phyloP scores from a whole-genome alignment of 805 yeast genomes.

The Ogataea methylovora region DNA sequence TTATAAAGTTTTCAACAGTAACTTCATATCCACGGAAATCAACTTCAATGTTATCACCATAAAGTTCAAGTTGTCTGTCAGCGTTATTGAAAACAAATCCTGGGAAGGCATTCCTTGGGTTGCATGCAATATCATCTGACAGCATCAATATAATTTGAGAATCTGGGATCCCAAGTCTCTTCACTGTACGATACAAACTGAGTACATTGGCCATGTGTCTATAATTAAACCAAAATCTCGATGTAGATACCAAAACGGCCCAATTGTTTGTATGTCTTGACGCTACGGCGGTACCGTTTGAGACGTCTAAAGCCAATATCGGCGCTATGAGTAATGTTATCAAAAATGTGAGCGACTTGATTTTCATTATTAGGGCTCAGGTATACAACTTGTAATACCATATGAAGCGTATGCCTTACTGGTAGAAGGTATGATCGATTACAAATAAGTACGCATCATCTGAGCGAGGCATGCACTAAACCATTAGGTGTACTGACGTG shows the following conservation, averaged over 20 bases:
- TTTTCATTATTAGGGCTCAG: no score
- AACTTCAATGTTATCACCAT: conserved; percentile 92
- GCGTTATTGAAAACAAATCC: conserved; percentile 94
- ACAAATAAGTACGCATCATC: no score
- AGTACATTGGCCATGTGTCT: conserved; percentile 96
- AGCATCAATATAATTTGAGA: conserved; percentile 94
- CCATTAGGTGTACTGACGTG: no score
- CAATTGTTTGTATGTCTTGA: conserved; percentile 58
- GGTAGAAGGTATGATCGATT: no score
- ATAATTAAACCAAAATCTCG: conserved; percentile 97
- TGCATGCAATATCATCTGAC: conserved; percentile 95
- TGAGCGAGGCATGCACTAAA: no score
- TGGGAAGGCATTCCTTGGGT: conserved; percentile 91
- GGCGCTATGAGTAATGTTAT: no score
- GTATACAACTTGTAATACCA: no score
- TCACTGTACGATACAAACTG: conserved; percentile 92
- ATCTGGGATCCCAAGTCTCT: conserved; percentile 94
- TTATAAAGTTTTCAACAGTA: conserved; percentile 92
- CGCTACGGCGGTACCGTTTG: neutral
- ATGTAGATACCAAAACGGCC: conserved; percentile 93
- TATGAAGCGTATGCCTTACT: no score
- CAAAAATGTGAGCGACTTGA: no score
- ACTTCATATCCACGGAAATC: conserved; percentile 98
- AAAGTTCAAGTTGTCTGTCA: conserved; percentile 85
- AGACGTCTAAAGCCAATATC: no score